Conservation (phyloP, 805 yeast species). For the Maudiozyma pseudohumilis region DNA sequence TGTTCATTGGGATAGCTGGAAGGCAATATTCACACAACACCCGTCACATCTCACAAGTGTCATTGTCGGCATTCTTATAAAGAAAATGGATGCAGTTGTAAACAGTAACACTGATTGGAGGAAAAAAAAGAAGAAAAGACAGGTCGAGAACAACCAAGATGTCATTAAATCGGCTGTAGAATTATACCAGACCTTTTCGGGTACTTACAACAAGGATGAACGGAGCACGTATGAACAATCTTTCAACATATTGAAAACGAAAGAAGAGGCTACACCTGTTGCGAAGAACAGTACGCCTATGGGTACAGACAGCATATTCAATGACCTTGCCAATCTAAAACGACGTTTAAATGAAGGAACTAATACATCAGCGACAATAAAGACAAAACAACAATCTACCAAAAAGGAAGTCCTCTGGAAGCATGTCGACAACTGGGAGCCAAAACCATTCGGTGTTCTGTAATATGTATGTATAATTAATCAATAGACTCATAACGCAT, state of each 20-base stretch:
- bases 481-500: neutral
- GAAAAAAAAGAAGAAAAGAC: slow-evolving; percentile 15
- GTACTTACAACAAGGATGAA: neutral
- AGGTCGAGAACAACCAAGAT: slow-evolving; percentile 6
- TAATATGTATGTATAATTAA: slow-evolving; percentile 9
- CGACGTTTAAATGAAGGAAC: slow-evolving; percentile 13
- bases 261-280: neutral
- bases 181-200: neutral
- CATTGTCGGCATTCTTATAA: neutral
- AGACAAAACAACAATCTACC: neutral
- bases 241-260: neutral
- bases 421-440: slow-evolving; percentile 33
- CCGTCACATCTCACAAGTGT: slow-evolving; percentile 8
- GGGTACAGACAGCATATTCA: slow-evolving; percentile 15
- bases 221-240: slow-evolving; percentile 1
- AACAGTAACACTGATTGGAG: slow-evolving; percentile 10
- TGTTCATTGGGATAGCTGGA: slow-evolving; percentile 13
- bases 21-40: slow-evolving; percentile 6
- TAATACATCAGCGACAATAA: neutral
- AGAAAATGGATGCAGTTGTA: neutral
- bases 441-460: slow-evolving; percentile 45
- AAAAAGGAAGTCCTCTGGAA: slow-evolving; percentile 4
- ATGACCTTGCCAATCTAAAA: slow-evolving; percentile 26
- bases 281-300: neutral
- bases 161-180: slow-evolving; percentile 3